Percentiles rank a stretch among this genome's conserved stretches.
Evolutionary conservation across 2,329 filamentous ascomycete genomes (phyloP).

Genomic region (Endothia cerciana): DNA sequence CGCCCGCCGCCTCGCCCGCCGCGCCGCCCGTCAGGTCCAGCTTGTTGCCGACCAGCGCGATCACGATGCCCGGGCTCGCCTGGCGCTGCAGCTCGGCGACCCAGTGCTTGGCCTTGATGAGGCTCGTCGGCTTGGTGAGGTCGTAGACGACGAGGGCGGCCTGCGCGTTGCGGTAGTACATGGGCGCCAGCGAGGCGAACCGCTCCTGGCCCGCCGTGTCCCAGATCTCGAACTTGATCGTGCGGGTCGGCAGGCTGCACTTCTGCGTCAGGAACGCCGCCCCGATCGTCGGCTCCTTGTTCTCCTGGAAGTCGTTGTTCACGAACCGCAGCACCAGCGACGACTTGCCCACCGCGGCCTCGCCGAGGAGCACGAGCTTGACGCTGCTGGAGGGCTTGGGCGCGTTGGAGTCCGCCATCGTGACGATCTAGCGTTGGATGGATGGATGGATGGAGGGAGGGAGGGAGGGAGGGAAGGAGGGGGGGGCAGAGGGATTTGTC

Average conservation of each 20-base stretch:
- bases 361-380: constrained; percentile 96
- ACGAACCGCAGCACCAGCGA: constrained; percentile 98
- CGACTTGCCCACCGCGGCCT: constrained; percentile 99
- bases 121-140: constrained; percentile 91
- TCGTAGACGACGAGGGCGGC: constrained; percentile 98
- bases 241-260: constrained; percentile 91
- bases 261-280: constrained; percentile 98
- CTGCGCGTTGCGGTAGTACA: constrained; percentile 99
- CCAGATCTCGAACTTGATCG: constrained; percentile 96
- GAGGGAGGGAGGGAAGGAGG: not conserved
- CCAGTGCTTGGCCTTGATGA: constrained; percentile 98
- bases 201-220: constrained; percentile 98
- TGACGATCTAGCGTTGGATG: too few relatives aligned
- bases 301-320: constrained; percentile 99
- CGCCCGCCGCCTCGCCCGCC: constrained; percentile 52
- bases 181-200: constrained; percentile 93
- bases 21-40: constrained; percentile 78
- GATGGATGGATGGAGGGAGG: not conserved
- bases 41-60: constrained; percentile 96
- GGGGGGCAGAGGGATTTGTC: not conserved
- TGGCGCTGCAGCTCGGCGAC: constrained; percentile 96
- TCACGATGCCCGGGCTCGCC: constrained; percentile 94
- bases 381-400: constrained; percentile 99
- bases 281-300: constrained; percentile 99
- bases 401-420: constrained; percentile 74